phyloP scores from a whole-genome alignment of 495 filamentous ascomycete genomes.

The Neurospora hispaniola region DNA sequence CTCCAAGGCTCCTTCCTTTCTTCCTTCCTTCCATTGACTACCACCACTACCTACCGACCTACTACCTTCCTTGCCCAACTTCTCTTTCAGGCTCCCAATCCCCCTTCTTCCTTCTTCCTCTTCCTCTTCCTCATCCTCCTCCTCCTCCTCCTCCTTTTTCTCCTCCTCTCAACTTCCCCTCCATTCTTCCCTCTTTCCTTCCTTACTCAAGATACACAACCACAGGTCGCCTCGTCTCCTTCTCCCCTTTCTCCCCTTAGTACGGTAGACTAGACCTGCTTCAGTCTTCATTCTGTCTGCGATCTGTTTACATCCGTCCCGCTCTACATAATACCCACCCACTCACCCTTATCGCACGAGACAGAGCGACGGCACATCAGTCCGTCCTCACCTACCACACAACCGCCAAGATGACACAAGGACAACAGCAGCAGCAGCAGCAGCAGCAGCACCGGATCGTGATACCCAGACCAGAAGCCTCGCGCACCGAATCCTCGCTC shows the following conservation, averaged over 20 bases:
- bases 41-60: neutral
- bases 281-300: neutral
- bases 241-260: neutral
- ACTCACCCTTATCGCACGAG: neutral
- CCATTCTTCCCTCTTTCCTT: neutral
- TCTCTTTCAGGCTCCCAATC: neutral
- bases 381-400: neutral
- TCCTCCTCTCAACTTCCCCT: neutral
- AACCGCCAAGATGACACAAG: neutral
- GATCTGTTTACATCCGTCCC: neutral
- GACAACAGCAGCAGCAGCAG: neutral
- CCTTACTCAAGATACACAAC: neutral
- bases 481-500: constrained; percentile 17
- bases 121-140: neutral
- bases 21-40: neutral
- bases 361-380: neutral
- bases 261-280: neutral
- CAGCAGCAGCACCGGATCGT: neutral
- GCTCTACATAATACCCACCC: neutral
- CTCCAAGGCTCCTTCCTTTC: neutral
- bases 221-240: neutral
- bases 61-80: neutral
- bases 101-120: neutral
- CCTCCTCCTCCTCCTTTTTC: neutral
- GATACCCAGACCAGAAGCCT: neutral